Evolutionary conservation across 108 stramenopile species (phyloP).

Genomic region (Stephanodiscus triporus): DNA sequence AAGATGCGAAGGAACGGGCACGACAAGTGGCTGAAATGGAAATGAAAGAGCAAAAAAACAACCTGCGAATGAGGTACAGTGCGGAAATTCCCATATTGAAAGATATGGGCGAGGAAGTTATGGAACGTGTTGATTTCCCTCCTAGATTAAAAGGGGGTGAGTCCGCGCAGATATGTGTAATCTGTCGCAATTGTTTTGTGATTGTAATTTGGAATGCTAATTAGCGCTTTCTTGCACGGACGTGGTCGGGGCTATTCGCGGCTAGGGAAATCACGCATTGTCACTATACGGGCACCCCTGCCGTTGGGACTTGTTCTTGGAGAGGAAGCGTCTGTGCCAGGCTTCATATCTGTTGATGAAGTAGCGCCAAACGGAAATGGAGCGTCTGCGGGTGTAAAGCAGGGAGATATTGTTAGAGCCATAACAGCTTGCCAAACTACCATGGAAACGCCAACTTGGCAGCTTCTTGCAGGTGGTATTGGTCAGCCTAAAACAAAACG

Average conservation of each 20-base stretch:
- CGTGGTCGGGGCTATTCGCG: neutral
- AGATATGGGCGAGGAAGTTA: slow-evolving; percentile 65
- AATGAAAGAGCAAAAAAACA: slow-evolving; percentile 33
- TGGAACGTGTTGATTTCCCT: slow-evolving; percentile 74
- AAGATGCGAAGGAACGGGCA: slow-evolving; percentile 30
- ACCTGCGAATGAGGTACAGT: slow-evolving; percentile 53
- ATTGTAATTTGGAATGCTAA: slow-evolving; percentile 5
- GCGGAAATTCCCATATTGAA: slow-evolving; percentile 81
- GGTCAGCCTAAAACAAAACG: slow-evolving; percentile 76
- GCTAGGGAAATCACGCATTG: slow-evolving; percentile 43
- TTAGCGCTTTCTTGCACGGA: neutral
- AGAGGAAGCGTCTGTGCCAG: slow-evolving; percentile 46
- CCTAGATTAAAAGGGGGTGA: slow-evolving; percentile 58
- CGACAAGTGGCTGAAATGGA: slow-evolving; percentile 41
- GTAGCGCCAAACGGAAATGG: slow-evolving; percentile 60
- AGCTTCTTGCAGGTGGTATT: slow-evolving; percentile 78
- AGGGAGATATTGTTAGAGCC: slow-evolving; percentile 73
- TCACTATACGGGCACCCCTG: slow-evolving; percentile 51
- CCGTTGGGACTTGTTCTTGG: slow-evolving; percentile 78
- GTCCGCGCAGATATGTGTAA: slow-evolving; percentile 7
- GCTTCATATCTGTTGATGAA: slow-evolving; percentile 65
- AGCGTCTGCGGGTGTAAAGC: slow-evolving; percentile 53
- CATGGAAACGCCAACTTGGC: slow-evolving; percentile 84
- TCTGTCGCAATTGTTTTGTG: neutral
- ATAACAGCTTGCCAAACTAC: slow-evolving; percentile 71